Evolutionary conservation across 257 asterid genomes (phyloP), one percentile per base, ranked within the genome.

Genomic region (Solanum peruvianum): DNA sequence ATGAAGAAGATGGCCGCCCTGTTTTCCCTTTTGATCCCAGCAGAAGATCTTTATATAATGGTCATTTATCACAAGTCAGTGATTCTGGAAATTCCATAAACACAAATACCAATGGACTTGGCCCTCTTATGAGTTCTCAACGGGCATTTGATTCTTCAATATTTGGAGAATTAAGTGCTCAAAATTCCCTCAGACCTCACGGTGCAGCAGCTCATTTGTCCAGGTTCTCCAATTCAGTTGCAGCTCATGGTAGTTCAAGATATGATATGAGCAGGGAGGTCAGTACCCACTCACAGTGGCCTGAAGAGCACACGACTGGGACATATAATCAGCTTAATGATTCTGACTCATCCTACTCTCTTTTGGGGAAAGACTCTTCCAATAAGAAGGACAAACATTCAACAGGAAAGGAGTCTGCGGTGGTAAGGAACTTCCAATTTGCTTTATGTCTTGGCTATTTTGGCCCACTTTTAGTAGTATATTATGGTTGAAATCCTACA

Each of bases 191-290:
- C 80, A 91, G 89, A 89, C 90, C 92, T 56, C 93, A 89, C 62
- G 94, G 88, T 56, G 85, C 93, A 44, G 94, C 93, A 4, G 94
- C 94, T 2, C 92, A 92, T 18, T 84, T 95, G 89, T 92, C 98
- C 76, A 89, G 92, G 88, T 96, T 95, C 90, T 95, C 99, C 45
- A 96, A 93, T 62, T 96, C 98, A 11, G 94, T 95, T 82, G 97
- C 95, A 21, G 90, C 93, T 82, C 89, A 90, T 47, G 93, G 95
- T 81, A 86, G 91, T 88, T 92, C 99, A 21, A 93, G 91, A 37
- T 93, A 93, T 41, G 98, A 96, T 90, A 91, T 91, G 82, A 90
- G 94, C 89, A 91, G 94, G 88, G 94, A 89, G 82, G 75, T 88
- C 15, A 90, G 91, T 83, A 56, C 73, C 66, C 95, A 86, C 62